phyloP scores from a whole-genome alignment of 305 asterid species.

The Rubia peregrina region DNA sequence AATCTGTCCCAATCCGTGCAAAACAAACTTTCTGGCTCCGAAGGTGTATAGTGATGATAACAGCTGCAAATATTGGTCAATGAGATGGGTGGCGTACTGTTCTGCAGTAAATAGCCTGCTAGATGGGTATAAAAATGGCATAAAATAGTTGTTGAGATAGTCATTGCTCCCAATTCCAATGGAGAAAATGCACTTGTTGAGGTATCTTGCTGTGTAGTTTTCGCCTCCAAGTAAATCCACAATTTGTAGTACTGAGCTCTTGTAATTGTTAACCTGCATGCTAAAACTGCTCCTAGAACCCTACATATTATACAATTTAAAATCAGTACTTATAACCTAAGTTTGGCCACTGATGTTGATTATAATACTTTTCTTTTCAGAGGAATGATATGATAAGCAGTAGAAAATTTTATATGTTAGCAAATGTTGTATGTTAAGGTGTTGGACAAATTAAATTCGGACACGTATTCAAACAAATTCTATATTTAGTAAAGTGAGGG shows the following conservation, averaged over 20 bases:
- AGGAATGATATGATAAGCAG: background rate
- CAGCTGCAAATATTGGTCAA: constrained; percentile 48
- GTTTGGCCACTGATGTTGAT: background rate
- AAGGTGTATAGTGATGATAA: constrained; percentile 28
- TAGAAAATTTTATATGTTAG: too few species aligned
- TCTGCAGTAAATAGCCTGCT: constrained; percentile 43
- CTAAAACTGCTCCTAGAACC: constrained; percentile 31
- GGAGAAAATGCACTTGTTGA: constrained; percentile 44
- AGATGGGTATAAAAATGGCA: constrained; percentile 50
- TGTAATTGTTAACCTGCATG: constrained; percentile 34
- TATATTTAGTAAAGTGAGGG: too few species aligned
- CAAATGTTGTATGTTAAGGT: too few species aligned
- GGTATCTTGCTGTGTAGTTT: constrained; percentile 22
- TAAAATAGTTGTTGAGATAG: constrained; percentile 76
- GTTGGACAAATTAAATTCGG: too few species aligned
- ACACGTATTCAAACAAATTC: too few species aligned
- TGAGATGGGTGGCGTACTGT: constrained; percentile 47
- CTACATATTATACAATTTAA: constrained; percentile 6
- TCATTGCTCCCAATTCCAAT: constrained; percentile 77
- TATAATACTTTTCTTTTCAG: background rate
- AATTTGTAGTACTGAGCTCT: constrained; percentile 28
- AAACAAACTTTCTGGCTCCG: constrained; percentile 53
- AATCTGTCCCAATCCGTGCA: constrained; percentile 35
- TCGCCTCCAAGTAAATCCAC: constrained; percentile 31
- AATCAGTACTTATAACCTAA: background rate